Base-by-base conservation (phyloP, 2,329 filamentous ascomycete species). In the Trichophyton simii region DNA sequence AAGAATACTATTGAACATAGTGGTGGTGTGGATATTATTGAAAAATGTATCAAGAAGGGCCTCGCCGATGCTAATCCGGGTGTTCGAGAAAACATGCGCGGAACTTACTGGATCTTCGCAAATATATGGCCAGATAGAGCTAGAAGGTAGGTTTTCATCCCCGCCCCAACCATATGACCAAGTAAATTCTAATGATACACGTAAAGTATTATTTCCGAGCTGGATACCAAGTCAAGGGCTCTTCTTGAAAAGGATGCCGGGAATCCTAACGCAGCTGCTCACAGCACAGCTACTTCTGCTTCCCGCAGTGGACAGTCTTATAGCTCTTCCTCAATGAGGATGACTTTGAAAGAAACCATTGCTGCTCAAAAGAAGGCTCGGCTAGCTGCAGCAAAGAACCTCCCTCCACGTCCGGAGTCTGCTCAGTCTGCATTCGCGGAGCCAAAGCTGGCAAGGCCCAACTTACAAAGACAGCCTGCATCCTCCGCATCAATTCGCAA, bases 51-150 rank as follows among this genome's bases (percentile, higher is more conserved):
- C 69, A 91, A 87, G 72, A 95, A 91, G 71, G 89, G 92, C 0
- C 80, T 99, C n/a, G 80, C 80, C 22, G 94, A 99, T 76, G 81
- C 92, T 11, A 96, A 97, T 69, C 91, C 91, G 6, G 88, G 87
- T 34, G 92, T 97, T 54, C 84, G 94, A 68, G 91, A 96, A 73
- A 86, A 84, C 65, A 92, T 88, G 80, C 84, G 94, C 67, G 82
- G 84, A 42, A 89, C 90, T 0, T 99, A 89, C 73, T 99, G 94
- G 94, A 79, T 79, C 0, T 96, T 91, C 72, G 83, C 85, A 63
- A 78, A 78, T 38, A 80, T 89, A 18, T 97, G 91, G 89, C 87
- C 88, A 1, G 80, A 85, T 20, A 85, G 82, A 70, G 91, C 90
- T 44, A 87, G 92, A 69, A 78, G 77, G 82, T 89, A 78, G 62